Evolutionary conservation across 2,329 filamentous ascomycete genomes (phyloP).

Genomic region (Westerdykella ornata): DNA sequence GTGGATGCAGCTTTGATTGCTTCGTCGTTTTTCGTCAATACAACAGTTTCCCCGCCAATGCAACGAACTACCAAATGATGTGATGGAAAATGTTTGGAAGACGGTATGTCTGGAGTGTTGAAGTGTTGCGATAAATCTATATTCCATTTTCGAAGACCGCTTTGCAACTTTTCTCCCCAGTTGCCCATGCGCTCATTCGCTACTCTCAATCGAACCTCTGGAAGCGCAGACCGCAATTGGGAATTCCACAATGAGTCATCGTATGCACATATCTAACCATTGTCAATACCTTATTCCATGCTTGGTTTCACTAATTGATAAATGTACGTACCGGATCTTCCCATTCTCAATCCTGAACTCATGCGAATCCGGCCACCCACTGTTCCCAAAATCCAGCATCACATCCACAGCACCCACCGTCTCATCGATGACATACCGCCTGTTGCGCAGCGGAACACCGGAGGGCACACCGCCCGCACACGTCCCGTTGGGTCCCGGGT

Average conservation of each 20-base stretch:
- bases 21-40: no score
- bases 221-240: conserved; percentile 14
- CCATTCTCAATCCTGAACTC: conserved; percentile 15
- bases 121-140: no score
- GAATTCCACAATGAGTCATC: conserved; percentile 20
- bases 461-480: conserved; percentile 19
- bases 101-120: no score
- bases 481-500: conserved; percentile 17
- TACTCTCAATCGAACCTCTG: neutral
- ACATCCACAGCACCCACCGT: conserved; percentile 18
- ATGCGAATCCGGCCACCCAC: conserved; percentile 21
- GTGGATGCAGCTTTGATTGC: no score
- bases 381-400: conserved; percentile 18
- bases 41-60: no score
- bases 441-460: conserved; percentile 16
- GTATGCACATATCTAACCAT: conserved; percentile 25
- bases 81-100: no score
- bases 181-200: no score
- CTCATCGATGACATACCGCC: conserved; percentile 25
- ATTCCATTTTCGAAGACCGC: no score
- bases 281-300: conserved; percentile 1
- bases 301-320: conserved; percentile 16
- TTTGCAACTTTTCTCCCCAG: no score
- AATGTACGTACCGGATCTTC: conserved; percentile 23
- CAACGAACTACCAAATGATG: no score